A percentile compares a stretch with the other conserved stretches of the same genome.
Conservation (phyloP, 1,284 basidiomycete species). For the Rhodotorula sp. region DNA sequence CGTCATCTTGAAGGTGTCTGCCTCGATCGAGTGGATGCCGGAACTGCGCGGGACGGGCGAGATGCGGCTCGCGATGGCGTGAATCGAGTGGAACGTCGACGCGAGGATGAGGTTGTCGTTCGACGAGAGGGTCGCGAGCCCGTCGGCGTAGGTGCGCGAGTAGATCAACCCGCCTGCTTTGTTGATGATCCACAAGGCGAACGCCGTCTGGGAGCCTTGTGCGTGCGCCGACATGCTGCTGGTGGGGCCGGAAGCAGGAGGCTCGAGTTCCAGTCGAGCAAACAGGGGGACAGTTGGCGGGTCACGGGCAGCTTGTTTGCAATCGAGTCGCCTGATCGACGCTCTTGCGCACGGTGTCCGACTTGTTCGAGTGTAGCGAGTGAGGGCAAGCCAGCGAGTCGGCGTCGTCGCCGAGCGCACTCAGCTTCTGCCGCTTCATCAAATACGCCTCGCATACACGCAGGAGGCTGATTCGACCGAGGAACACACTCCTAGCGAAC, state of each 20-base stretch:
- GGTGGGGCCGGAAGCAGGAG: background rate
- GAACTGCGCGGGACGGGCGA: constrained; percentile 76
- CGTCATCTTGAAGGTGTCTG: constrained; percentile 86
- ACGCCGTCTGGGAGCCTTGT: constrained; percentile 61
- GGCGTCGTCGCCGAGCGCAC: too few species aligned
- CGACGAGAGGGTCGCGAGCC: constrained; percentile 79
- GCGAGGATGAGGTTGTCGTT: constrained; percentile 97
- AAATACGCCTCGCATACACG: too few species aligned
- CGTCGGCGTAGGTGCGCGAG: constrained; percentile 84
- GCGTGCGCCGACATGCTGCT: background rate
- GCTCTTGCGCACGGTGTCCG: too few species aligned
- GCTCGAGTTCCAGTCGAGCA: background rate
- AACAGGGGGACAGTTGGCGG: background rate
- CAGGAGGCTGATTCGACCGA: too few species aligned
- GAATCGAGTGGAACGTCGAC: constrained; percentile 95
- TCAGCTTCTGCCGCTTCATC: too few species aligned
- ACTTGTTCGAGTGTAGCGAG: too few species aligned
- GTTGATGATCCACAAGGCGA: constrained; percentile 91
- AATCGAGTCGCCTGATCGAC: too few species aligned
- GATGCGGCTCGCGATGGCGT: constrained; percentile 91
- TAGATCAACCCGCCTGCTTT: constrained; percentile 97
- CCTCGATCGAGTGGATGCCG: constrained; percentile 89
- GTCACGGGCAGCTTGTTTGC: background rate
- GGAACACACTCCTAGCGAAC: too few species aligned
- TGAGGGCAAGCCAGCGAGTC: too few species aligned